phyloP scores from a whole-genome alignment of 108 stramenopile genomes.

The Parietichytrium sp. region DNA sequence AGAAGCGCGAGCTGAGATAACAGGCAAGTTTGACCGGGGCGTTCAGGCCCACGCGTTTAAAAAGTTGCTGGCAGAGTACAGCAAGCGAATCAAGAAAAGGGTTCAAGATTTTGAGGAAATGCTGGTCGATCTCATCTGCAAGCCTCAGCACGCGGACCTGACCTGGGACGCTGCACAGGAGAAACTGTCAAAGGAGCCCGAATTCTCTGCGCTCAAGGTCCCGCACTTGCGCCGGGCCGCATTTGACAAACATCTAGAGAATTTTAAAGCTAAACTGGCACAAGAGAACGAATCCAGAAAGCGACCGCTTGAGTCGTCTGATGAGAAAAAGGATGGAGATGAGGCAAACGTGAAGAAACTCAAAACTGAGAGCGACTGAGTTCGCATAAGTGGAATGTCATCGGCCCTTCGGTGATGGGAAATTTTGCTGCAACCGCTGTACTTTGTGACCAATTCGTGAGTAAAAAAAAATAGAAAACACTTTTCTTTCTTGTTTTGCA shows the following conservation, averaged over 20 bases:
- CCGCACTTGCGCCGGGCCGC: not conserved
- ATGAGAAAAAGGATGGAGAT: too few relatives aligned
- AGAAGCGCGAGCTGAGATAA: not conserved
- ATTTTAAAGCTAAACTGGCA: not conserved
- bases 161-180: not conserved
- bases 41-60: not conserved
- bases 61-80: not conserved
- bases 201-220: not conserved
- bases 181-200: not conserved
- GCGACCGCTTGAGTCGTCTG: too few relatives aligned
- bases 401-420: too few relatives aligned
- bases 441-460: too few relatives aligned
- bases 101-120: conserved; percentile 20
- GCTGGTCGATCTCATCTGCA: not conserved
- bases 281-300: too few relatives aligned
- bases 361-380: too few relatives aligned
- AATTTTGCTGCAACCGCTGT: too few relatives aligned
- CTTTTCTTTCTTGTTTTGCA: too few relatives aligned
- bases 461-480: too few relatives aligned
- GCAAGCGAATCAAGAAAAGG: not conserved
- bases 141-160: not conserved
- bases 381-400: too few relatives aligned
- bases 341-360: too few relatives aligned
- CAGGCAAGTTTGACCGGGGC: not conserved
- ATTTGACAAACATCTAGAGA: not conserved